phyloP scores from a whole-genome alignment of 2,329 filamentous ascomycete genomes.

The Phialophora expanda region DNA sequence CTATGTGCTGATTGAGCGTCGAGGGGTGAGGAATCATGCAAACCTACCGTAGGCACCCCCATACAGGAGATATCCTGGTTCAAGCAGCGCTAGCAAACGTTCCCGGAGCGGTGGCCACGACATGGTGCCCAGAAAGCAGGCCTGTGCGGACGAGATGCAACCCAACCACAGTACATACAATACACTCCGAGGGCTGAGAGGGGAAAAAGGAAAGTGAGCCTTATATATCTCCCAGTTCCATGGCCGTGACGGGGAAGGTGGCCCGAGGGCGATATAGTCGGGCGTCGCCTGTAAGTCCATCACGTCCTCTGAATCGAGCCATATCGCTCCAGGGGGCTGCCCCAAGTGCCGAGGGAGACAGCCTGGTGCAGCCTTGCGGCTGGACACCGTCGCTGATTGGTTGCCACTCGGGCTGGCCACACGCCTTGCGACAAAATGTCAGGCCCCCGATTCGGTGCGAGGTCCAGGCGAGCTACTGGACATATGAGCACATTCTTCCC shows the following conservation, averaged over 20 bases:
- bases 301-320: too few species aligned
- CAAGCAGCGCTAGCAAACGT: constrained; percentile 19
- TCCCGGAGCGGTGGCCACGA: constrained; percentile 29
- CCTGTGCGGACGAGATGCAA: neutral
- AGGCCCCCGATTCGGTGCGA: neutral
- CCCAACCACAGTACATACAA: neutral
- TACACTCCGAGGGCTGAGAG: neutral
- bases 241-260: too few species aligned
- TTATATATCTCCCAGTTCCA: neutral
- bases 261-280: too few species aligned
- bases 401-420: too few species aligned
- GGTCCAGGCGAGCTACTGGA: too few species aligned
- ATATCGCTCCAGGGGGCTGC: neutral
- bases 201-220: neutral
- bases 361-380: neutral
- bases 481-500: neutral
- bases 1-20: neutral
- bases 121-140: constrained; percentile 7
- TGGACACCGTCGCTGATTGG: neutral
- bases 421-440: neutral
- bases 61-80: constrained; percentile 23
- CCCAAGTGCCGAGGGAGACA: neutral
- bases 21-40: neutral
- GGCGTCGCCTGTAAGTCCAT: too few species aligned
- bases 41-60: constrained; percentile 21